Percentiles rank a stretch among this genome's conserved stretches.
phyloP scores from a whole-genome alignment of 495 filamentous ascomycete species.

The Aspergillus kassunensis region DNA sequence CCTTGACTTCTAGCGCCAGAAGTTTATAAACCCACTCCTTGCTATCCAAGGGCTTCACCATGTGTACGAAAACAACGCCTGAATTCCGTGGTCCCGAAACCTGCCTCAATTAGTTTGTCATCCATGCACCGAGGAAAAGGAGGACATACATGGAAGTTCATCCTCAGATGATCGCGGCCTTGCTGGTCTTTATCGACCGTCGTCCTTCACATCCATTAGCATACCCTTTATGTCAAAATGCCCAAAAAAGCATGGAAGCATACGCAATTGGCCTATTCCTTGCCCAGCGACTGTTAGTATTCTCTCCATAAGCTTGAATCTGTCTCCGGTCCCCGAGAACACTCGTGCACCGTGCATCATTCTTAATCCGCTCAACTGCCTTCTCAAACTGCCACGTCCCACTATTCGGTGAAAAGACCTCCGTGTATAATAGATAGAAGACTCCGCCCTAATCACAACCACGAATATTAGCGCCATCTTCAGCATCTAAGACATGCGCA shows the following conservation, averaged over 20 bases:
- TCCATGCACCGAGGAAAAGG: not conserved
- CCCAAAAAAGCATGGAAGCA: conserved; percentile 22
- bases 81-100: conserved; percentile 76
- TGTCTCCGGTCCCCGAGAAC: conserved; percentile 73
- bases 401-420: conserved; percentile 83
- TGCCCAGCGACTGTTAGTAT: conserved; percentile 77
- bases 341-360: conserved; percentile 62
- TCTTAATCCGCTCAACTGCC: conserved; percentile 73
- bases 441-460: conserved; percentile 58
- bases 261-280: conserved; percentile 81
- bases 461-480: too few species aligned
- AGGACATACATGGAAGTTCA: conserved; percentile 75
- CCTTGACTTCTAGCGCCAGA: conserved; percentile 73
- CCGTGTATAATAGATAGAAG: conserved; percentile 72
- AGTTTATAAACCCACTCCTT: conserved; percentile 75
- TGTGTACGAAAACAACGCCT: conserved; percentile 72
- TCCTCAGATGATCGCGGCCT: conserved; percentile 76
- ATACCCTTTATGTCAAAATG: not conserved
- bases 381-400: conserved; percentile 85
- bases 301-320: conserved; percentile 81
- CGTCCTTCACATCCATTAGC: conserved; percentile 44
- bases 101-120: conserved; percentile 31
- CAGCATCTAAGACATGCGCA: too few species aligned
- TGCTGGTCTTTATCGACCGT: conserved; percentile 61
- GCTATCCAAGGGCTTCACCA: conserved; percentile 61